A percentile compares a stretch with the other conserved stretches of the same genome.
Evolutionary conservation across 257 asterid genomes (phyloP).

Genomic region (Thymus mandschuricus): DNA sequence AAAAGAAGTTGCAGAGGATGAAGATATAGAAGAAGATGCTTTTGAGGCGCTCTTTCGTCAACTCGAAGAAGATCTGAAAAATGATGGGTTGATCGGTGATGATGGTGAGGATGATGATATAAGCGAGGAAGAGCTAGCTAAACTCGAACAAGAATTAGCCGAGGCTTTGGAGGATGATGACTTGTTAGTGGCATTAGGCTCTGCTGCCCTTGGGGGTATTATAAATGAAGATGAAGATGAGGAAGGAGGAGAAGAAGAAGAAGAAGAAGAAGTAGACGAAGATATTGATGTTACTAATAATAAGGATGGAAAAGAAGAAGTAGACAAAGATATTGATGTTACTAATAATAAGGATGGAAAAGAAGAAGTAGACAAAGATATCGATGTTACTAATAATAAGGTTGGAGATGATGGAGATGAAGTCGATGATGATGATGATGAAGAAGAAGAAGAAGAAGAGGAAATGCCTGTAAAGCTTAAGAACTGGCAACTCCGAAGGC

Average conservation of each 20-base stretch:
- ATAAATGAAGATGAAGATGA: conserved; percentile 40
- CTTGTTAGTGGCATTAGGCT: conserved; percentile 54
- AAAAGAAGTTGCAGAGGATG: conserved; percentile 49
- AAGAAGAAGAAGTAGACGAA: conserved; percentile 41
- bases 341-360: conserved; percentile 36
- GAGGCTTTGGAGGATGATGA: conserved; percentile 88
- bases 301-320: conserved; percentile 42
- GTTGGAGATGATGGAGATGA: conserved; percentile 44
- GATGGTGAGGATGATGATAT: conserved; percentile 63
- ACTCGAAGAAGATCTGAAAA: conserved; percentile 90
- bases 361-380: conserved; percentile 46
- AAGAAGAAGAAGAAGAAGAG: conserved; percentile 71
- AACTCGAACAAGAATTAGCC: conserved; percentile 81
- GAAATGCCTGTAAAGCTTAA: conserved; percentile 56
- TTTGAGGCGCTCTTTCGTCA: conserved; percentile 85
- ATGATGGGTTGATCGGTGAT: conserved; percentile 54
- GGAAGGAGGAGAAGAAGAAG: conserved; percentile 38
- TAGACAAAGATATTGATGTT: conserved; percentile 42
- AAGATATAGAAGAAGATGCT: conserved; percentile 79
- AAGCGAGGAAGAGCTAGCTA: conserved; percentile 76
- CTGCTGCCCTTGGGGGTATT: conserved; percentile 38
- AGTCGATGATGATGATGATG: conserved; percentile 32
- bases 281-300: conserved; percentile 39
- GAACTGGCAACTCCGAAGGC: conserved; percentile 85
- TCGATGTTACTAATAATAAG: conserved; percentile 34